These are phyloP conservation scores for Penicillium sp. DNA, from an alignment of 2,329 filamentous ascomycete genomes.

Conservation along the genomic window DNA sequence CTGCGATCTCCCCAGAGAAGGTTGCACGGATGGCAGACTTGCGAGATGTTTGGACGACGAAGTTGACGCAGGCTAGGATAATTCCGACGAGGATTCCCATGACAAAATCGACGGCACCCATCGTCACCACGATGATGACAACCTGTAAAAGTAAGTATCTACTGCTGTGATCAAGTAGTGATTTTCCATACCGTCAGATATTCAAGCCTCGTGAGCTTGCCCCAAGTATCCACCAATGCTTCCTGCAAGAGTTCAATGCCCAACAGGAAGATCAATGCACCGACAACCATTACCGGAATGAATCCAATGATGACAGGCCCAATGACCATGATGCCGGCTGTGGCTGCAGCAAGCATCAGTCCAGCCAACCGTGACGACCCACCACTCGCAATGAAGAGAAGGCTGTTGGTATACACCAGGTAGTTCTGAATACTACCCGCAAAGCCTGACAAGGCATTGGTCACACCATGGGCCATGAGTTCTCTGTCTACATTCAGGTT, in stretches of 20 bases:
- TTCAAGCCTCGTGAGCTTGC: constrained; percentile 82
- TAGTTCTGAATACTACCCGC: constrained; percentile 95
- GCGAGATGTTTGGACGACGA: constrained; percentile 87
- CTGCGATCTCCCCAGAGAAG: constrained; percentile 87
- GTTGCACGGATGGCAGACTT: constrained; percentile 86
- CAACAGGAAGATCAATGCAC: constrained; percentile 89
- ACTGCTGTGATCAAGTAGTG: not conserved
- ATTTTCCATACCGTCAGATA: constrained; percentile 72
- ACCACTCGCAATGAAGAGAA: constrained; percentile 94
- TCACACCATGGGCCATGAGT: constrained; percentile 87
- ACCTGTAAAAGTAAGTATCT: constrained; percentile 53
- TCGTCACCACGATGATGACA: constrained; percentile 85
- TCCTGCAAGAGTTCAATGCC: constrained; percentile 91
- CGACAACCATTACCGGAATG: constrained; percentile 96
- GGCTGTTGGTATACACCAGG: constrained; percentile 93
- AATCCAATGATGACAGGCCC: constrained; percentile 88
- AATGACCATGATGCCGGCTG: constrained; percentile 78
- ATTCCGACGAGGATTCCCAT: constrained; percentile 92
- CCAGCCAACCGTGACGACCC: constrained; percentile 86
- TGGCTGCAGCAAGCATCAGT: constrained; percentile 78
- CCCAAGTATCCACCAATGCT: constrained; percentile 84
- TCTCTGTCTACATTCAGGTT: constrained; percentile 90
- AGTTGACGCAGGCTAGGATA: constrained; percentile 83
- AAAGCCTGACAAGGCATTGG: constrained; percentile 86
- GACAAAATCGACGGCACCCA: constrained; percentile 97